Evolutionary conservation across 2,329 filamentous ascomycete genomes (phyloP), one percentile per base, ranked within the genome.

Genomic region (Aureobasidium sp.): DNA sequence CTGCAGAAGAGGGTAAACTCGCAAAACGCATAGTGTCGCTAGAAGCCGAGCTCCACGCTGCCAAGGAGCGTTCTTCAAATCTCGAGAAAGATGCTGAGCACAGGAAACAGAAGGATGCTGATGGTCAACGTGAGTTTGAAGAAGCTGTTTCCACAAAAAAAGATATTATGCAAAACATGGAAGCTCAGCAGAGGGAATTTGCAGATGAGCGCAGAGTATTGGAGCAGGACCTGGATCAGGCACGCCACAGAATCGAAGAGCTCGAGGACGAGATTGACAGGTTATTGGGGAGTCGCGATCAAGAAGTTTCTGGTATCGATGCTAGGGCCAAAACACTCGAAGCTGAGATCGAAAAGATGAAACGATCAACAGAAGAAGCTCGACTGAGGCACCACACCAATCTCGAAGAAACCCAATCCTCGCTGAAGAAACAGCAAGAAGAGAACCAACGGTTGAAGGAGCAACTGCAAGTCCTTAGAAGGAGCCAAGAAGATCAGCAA

Each of bases 81-180:
- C 74, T 94, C 11, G 86, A 93, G 65, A 87, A 85, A 66, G 89
- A 95, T 63, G 80, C 88, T 3, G 79, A 81, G 57, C 66, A 62
- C 25, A 68, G 70, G 42, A 70, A 70, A 50, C 83, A 78, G 54
- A 81, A 80, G 65, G 83, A 83, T 69, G 81, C 77, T 66, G 81
- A 84, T 67, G 83, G 82, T 69, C 86, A 81, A 75, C 82, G 78
- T 68, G 86, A 86, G 67, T 82, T 96, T 63, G 85, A 94, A 64
- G 93, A 97, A 72, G 89, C 84, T 6, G 90, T 94, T 67, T 92
- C 90, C 2, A 96, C 89, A 0, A 99, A 99, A 73, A 88, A 89
- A 67, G 94, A 97, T 72, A 83, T 99, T 10, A 85, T 99, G 74
- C 87, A 90, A 65, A 99, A 99, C 69, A 90, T 99, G 77, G 91